phyloP scores from a whole-genome alignment of 2,329 filamentous ascomycete genomes.

The Acrodontium crateriforme region DNA sequence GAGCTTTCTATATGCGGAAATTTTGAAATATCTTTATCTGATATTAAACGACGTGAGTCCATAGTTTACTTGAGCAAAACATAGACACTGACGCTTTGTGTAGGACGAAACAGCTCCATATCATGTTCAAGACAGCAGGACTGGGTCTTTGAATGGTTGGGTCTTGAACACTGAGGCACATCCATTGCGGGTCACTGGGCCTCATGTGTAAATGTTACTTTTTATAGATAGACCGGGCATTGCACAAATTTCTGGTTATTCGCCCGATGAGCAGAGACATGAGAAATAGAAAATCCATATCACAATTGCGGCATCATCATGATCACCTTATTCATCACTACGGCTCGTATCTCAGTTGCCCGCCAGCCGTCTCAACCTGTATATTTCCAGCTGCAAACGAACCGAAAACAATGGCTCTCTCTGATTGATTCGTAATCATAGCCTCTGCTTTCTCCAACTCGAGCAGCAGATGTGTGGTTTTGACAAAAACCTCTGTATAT shows the following conservation, averaged over 20 bases:
- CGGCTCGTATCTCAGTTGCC: too few relatives aligned
- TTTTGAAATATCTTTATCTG: conserved; percentile 16
- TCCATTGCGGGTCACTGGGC: background rate
- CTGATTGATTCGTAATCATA: conserved; percentile 45
- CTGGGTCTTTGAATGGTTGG: background rate
- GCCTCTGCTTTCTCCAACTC: conserved; percentile 51
- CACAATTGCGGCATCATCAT: too few relatives aligned
- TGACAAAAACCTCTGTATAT: conserved; percentile 50
- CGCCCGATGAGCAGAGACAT: too few relatives aligned
- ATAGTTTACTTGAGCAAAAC: too few relatives aligned
- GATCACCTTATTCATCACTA: too few relatives aligned
- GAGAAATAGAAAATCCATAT: too few relatives aligned
- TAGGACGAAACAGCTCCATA: background rate
- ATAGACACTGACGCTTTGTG: background rate
- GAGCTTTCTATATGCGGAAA: conserved; percentile 14
- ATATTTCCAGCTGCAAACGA: conserved; percentile 27
- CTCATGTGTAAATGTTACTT: too few relatives aligned
- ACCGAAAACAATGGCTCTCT: conserved; percentile 55
- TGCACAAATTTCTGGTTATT: too few relatives aligned
- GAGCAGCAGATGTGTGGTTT: conserved; percentile 48
- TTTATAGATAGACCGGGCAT: too few relatives aligned
- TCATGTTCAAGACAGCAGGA: background rate
- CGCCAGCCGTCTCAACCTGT: too few relatives aligned
- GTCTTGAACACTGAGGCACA: background rate
- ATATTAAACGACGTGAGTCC: conserved; percentile 14